Base-by-base conservation (phyloP, 441 rosid species). In the Gossypium aridum region DNA sequence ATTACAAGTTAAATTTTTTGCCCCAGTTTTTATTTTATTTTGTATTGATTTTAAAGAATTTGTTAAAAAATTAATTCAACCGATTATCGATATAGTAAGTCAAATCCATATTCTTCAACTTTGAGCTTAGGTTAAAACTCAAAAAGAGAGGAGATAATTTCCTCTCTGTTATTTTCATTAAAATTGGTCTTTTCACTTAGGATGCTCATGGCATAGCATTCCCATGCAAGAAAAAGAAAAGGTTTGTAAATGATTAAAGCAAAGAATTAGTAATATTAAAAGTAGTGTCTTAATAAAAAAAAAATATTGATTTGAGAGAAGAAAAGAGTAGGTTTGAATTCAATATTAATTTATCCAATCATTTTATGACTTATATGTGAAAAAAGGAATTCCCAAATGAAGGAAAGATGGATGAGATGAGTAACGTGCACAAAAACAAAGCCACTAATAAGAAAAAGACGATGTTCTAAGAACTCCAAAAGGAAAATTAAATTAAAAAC, bases 351-450 rank as follows among this genome's bases (percentile, higher is more conserved):
- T 45, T 45, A 45, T 45, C 12, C 12, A 45, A 45, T 43, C 49
- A 1, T 43, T 43, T 31, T 4, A 31, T 4, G 4, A 31, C 7
- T 31, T 5, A 31, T 0, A 31, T 31, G 7, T 31, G 5, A 31
- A 31, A 31, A 5, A 6, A 6, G 39, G 1, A 10, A 45, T 22
- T 16, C 14, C 49, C 23, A 8, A 62, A 28, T n/a, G 9, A n/a
- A 26, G 5, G 31, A 2, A 17, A n/a, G 49, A 9, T 6, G 14
- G 4, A 61, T 34, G 8, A 34, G 37, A 5, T 31, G 1, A 19
- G 66, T 63, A 65, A 79, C 74, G 63, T 61, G 60, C 57, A 67
- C 54, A 72, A 49, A 49, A 80, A 81, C 84, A 80, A 81, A 78
- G 78, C 76, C 22, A 60, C 47, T 54, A 63, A 71, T 47, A 72